Evolutionary conservation across 2,329 filamentous ascomycete genomes (phyloP).

Genomic region (Thelonectria blattea): DNA sequence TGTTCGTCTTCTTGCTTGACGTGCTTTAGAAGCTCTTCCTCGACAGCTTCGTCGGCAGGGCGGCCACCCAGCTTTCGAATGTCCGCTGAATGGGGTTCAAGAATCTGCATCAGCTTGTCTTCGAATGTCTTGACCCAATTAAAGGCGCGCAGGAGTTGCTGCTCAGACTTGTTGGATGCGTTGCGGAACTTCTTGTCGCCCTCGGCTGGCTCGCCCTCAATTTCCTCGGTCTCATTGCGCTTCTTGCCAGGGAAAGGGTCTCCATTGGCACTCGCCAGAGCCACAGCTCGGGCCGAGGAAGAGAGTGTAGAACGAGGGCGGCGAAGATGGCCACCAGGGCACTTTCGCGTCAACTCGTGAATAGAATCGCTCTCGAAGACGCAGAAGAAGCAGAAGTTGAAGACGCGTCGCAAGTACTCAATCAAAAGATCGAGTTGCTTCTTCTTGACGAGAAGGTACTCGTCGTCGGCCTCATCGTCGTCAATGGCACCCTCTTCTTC

Average conservation of each 20-base stretch:
- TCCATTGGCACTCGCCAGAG: slow-evolving; percentile 81
- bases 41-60: slow-evolving; percentile 81
- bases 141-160: slow-evolving; percentile 91
- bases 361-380: slow-evolving; percentile 98
- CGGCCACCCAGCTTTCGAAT: slow-evolving; percentile 91
- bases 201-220: slow-evolving; percentile 53
- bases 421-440: slow-evolving; percentile 96
- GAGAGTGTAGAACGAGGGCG: slow-evolving; percentile 87
- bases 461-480: slow-evolving; percentile 88
- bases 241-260: slow-evolving; percentile 86
- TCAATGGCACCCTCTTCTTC: slow-evolving; percentile 80
- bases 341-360: slow-evolving; percentile 94
- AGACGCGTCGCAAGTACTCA: slow-evolving; percentile 94
- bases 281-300: slow-evolving; percentile 81
- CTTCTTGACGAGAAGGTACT: slow-evolving; percentile 89
- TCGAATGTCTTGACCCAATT: slow-evolving; percentile 99
- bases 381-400: slow-evolving; percentile 99
- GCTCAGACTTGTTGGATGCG: slow-evolving; percentile 77
- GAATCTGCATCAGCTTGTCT: slow-evolving; percentile 90
- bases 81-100: slow-evolving; percentile 88
- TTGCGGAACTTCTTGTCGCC: slow-evolving; percentile 77
- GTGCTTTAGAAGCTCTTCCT: slow-evolving; percentile 84
- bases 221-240: slow-evolving; percentile 69
- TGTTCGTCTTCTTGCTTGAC: slow-evolving; percentile 98
- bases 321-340: slow-evolving; percentile 94